Percentiles rank a stretch among this genome's conserved stretches.
Conservation (phyloP, 345 rosid genomes). For the Adansonia digitata region DNA sequence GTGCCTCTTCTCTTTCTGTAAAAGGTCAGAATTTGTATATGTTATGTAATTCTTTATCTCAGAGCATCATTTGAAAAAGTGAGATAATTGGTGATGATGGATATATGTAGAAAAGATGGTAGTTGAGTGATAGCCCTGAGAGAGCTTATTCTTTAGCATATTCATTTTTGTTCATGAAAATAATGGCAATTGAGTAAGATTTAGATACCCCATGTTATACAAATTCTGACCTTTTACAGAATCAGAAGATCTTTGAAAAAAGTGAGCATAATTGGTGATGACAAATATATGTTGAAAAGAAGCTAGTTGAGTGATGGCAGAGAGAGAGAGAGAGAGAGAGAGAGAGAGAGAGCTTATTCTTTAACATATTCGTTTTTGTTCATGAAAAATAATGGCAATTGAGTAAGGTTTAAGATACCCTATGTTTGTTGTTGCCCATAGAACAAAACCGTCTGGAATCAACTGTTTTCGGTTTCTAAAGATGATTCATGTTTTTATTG, state of each 20-base stretch:
- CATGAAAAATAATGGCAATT: neutral
- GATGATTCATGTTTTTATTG: slow-evolving; percentile 26
- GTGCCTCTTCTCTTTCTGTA: slow-evolving; percentile 55
- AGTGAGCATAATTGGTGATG: neutral
- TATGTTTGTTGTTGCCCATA: neutral
- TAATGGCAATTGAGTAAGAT: neutral
- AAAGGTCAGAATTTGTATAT: slow-evolving; percentile 42
- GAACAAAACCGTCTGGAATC: neutral
- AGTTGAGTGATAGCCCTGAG: neutral
- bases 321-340: too few species aligned
- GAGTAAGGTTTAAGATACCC: neutral
- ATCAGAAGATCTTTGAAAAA: neutral
- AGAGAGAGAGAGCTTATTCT: neutral
- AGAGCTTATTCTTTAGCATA: neutral
- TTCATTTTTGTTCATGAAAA: neutral
- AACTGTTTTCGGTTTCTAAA: neutral
- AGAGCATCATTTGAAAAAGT: neutral
- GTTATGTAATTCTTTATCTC: neutral
- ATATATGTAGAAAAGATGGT: neutral
- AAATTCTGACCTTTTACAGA: too few species aligned
- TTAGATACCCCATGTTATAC: too few species aligned
- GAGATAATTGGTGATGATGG: neutral
- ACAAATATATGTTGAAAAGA: neutral
- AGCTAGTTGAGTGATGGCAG: neutral
- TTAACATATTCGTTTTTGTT: neutral